Percentiles rank a stretch among this genome's conserved stretches.
phyloP scores from a whole-genome alignment of 805 yeast species.

The Nakazawaea molendinolei region DNA sequence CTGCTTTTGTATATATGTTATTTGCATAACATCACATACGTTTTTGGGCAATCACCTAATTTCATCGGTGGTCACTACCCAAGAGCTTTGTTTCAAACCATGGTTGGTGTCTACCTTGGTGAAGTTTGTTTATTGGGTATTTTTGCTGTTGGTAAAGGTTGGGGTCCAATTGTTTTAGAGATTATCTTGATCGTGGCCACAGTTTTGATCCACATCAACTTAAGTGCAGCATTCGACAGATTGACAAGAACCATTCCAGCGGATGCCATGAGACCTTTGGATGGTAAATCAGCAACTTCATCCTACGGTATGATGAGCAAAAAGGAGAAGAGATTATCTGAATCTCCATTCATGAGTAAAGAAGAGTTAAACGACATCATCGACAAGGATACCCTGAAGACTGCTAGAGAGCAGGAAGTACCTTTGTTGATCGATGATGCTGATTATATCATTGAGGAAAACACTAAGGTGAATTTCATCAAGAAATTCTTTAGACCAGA shows the following conservation, averaged over 20 bases:
- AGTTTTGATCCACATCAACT: conserved; percentile 56
- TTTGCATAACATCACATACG: conserved; percentile 71
- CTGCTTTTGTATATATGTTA: conserved; percentile 68
- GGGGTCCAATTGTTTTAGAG: conserved; percentile 88
- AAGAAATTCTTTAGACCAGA: conserved; percentile 51
- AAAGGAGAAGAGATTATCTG: not conserved
- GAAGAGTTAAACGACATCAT: conserved; percentile 11
- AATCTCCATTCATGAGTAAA: conserved; percentile 16
- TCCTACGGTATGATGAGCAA: conserved; percentile 31
- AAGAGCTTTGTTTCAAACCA: conserved; percentile 80
- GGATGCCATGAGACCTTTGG: conserved; percentile 71
- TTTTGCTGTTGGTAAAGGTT: conserved; percentile 84
- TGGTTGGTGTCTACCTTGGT: conserved; percentile 83
- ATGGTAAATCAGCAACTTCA: conserved; percentile 59
- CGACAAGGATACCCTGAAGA: not conserved
- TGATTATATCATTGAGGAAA: conserved; percentile 21
- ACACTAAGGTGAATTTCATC: conserved; percentile 24
- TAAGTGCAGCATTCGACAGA: conserved; percentile 60
- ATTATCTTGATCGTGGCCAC: conserved; percentile 61
- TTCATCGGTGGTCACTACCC: conserved; percentile 81
- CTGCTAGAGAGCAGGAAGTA: conserved; percentile 22
- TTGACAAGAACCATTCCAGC: conserved; percentile 55
- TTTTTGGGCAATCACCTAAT: conserved; percentile 61
- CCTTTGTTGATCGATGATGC: conserved; percentile 72
- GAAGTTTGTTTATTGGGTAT: conserved; percentile 82